phyloP scores from a whole-genome alignment of 1,284 basidiomycete species.

The Heterobasidion occidentale region DNA sequence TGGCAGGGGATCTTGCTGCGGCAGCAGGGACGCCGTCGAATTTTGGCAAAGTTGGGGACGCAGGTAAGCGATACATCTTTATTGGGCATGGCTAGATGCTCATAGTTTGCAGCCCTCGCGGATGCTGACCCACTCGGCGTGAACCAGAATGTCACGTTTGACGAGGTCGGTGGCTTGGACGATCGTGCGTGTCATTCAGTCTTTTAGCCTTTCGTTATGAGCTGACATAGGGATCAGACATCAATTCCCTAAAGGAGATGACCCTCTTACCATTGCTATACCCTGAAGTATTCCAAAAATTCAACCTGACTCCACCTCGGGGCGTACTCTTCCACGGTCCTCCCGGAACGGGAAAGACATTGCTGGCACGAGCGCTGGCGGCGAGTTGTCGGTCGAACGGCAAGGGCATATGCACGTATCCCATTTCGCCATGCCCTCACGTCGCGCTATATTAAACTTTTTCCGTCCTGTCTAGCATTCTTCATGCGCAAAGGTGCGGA shows the following conservation, averaged over 20 bases:
- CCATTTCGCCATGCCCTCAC: background rate
- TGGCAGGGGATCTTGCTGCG: slow-evolving; percentile 53
- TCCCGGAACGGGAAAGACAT: slow-evolving; percentile 91
- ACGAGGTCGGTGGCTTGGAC: slow-evolving; percentile 95
- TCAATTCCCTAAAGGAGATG: slow-evolving; percentile 98
- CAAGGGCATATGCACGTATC: slow-evolving; percentile 70
- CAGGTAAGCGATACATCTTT: slow-evolving; percentile 35
- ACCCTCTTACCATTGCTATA: slow-evolving; percentile 93
- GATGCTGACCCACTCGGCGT: slow-evolving; percentile 96
- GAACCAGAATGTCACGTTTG: slow-evolving; percentile 91
- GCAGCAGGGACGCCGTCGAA: slow-evolving; percentile 71
- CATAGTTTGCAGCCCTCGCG: slow-evolving; percentile 58
- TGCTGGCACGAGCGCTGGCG: slow-evolving; percentile 90
- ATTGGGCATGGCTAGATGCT: slow-evolving; percentile 4
- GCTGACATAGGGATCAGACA: slow-evolving; percentile 47
- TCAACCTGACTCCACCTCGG: slow-evolving; percentile 91
- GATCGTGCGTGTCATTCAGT: slow-evolving; percentile 56
- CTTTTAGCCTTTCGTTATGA: background rate
- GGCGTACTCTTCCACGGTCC: slow-evolving; percentile 98
- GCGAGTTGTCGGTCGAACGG: slow-evolving; percentile 89
- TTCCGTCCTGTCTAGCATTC: slow-evolving; percentile 59
- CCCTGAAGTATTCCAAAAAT: slow-evolving; percentile 95
- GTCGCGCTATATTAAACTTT: background rate
- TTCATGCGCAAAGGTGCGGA: slow-evolving; percentile 99
- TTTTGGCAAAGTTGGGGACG: slow-evolving; percentile 74